Conservation (phyloP, 108 stramenopile species). For the Fistulifera pelliculosa region DNA sequence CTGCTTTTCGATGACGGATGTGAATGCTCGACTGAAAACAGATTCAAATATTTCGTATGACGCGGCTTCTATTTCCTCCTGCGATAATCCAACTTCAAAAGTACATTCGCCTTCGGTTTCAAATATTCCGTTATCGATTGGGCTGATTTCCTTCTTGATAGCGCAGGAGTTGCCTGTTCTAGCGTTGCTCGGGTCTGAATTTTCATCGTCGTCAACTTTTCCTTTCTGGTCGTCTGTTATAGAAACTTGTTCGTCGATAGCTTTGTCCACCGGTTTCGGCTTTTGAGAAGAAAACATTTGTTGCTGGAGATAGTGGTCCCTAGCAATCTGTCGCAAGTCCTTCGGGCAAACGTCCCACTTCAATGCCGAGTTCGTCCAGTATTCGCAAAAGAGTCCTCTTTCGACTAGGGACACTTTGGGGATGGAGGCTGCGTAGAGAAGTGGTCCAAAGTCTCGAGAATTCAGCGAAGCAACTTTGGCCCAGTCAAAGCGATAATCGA, state of each 20-base stretch:
- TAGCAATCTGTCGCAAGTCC: slow-evolving; percentile 40
- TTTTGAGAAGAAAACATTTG: no score
- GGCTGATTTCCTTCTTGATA: neutral
- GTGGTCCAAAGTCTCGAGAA: slow-evolving; percentile 67
- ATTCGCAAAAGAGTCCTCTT: slow-evolving; percentile 53
- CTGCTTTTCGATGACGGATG: no score
- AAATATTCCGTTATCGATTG: neutral
- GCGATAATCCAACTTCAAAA: neutral
- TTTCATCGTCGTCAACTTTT: neutral
- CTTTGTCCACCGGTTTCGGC: slow-evolving; percentile 2
- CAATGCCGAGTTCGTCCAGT: slow-evolving; percentile 40
- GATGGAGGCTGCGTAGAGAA: slow-evolving; percentile 43
- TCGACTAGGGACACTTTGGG: slow-evolving; percentile 35
- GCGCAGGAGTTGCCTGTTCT: neutral
- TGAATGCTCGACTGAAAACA: neutral
- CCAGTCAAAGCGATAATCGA: slow-evolving; percentile 31
- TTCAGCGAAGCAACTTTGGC: slow-evolving; percentile 40
- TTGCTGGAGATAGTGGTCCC: neutral
- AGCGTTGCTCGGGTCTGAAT: no score
- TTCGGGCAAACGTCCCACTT: slow-evolving; percentile 81
- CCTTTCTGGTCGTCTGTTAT: neutral
- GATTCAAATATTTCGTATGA: slow-evolving; percentile 3
- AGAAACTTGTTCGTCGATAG: neutral
- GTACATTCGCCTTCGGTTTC: slow-evolving; percentile 2
- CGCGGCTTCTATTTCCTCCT: no score